A percentile compares a stretch with the other conserved stretches of the same genome.
These are phyloP conservation scores for Fusarium concolor DNA, from an alignment of 2,329 filamentous ascomycete genomes.

Conservation along the genomic window DNA sequence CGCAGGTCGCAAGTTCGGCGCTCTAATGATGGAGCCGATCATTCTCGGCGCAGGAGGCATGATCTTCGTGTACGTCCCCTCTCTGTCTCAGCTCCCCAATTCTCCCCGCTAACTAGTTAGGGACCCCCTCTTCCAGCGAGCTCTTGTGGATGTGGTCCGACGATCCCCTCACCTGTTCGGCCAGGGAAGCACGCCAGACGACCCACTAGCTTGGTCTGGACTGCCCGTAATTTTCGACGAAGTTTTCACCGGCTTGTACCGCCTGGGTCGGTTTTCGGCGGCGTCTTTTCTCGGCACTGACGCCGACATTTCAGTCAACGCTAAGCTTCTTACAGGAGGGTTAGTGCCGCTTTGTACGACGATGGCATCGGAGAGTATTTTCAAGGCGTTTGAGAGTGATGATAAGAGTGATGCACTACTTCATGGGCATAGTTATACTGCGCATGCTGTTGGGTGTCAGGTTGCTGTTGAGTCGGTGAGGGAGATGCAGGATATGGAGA, in stretches of 20 bases:
- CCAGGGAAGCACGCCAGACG: slow-evolving; percentile 18
- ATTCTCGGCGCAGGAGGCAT: slow-evolving; percentile 87
- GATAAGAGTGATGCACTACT: slow-evolving; percentile 83
- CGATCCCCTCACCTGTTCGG: slow-evolving; percentile 67
- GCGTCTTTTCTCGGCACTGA: slow-evolving; percentile 75
- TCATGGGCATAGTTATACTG: slow-evolving; percentile 89
- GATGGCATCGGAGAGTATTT: slow-evolving; percentile 78
- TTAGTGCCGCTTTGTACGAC: slow-evolving; percentile 82
- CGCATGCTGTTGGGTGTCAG: slow-evolving; percentile 82
- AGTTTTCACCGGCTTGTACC: slow-evolving; percentile 87
- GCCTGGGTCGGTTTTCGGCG: slow-evolving; percentile 78
- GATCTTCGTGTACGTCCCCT: slow-evolving; percentile 74
- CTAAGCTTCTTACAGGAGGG: slow-evolving; percentile 86
- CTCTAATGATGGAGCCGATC: slow-evolving; percentile 82
- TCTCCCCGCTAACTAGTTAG: slow-evolving; percentile 55
- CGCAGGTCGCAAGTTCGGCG: slow-evolving; percentile 76
- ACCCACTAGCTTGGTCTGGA: slow-evolving; percentile 69
- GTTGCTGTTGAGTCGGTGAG: slow-evolving; percentile 77
- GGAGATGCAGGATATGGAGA: slow-evolving; percentile 70
- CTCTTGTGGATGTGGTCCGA: slow-evolving; percentile 75
- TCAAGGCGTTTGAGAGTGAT: slow-evolving; percentile 74
- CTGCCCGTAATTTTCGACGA: slow-evolving; percentile 87
- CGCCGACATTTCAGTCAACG: slow-evolving; percentile 83
- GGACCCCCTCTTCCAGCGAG: slow-evolving; percentile 83
- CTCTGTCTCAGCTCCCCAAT: too few relatives aligned